A percentile compares a stretch with the other conserved stretches of the same genome.
Conservation (phyloP, 352 stramenopile species). For the Pythium sp. region DNA sequence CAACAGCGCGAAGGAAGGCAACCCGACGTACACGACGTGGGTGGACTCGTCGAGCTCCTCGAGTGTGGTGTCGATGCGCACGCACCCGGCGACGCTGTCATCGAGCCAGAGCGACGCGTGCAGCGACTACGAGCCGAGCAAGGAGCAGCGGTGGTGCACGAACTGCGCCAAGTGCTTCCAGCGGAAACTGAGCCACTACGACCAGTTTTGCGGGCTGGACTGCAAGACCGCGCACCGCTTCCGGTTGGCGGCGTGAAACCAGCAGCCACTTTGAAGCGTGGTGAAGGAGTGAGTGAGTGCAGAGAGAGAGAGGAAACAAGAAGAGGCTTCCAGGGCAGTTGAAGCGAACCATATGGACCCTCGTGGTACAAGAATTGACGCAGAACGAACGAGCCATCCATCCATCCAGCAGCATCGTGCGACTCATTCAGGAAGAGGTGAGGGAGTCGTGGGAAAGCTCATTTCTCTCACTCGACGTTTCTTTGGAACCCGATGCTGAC, state of each 20-base stretch:
- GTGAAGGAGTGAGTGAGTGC: background rate
- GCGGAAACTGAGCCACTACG: conserved; percentile 58
- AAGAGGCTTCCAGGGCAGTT: background rate
- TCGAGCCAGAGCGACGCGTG: background rate
- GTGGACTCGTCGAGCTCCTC: conserved; percentile 19
- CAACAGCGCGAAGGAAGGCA: conserved; percentile 13
- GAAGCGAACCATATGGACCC: background rate
- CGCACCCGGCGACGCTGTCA: conserved; percentile 7
- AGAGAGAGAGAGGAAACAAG: background rate
- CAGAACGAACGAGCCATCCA: background rate
- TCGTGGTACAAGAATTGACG: too few relatives aligned
- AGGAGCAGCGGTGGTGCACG: conserved; percentile 70
- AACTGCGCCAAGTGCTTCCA: conserved; percentile 83
- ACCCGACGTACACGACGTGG: conserved; percentile 20
- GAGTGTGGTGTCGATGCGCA: conserved; percentile 16
- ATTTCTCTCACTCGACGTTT: background rate
- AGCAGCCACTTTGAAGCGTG: conserved; percentile 27
- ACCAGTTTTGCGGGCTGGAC: conserved; percentile 67
- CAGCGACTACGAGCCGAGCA: conserved; percentile 48
- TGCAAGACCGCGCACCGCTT: conserved; percentile 64
- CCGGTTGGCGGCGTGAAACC: conserved; percentile 23
- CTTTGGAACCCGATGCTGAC: background rate
- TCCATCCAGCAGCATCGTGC: background rate
- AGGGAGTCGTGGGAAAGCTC: too few relatives aligned
- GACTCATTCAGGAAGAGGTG: background rate